These are phyloP conservation scores for Williopsis jadinii DNA, from an alignment of 1,139 yeast genomes.

Conservation along the genomic window DNA sequence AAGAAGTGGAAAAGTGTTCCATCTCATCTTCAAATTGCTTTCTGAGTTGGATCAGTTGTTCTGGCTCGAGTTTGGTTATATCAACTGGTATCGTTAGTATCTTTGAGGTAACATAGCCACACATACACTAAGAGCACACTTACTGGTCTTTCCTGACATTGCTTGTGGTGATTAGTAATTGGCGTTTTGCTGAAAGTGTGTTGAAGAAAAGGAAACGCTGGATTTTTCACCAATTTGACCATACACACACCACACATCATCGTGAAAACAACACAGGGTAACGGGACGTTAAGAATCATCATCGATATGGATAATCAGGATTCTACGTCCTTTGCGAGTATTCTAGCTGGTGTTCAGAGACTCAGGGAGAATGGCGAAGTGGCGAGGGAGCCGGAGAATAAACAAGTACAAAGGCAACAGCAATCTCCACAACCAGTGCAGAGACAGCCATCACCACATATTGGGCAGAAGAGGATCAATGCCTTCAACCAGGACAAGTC, in stretches of 20 bases:
- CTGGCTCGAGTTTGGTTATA: conserved; percentile 64
- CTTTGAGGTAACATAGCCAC: neutral
- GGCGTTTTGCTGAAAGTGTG: neutral
- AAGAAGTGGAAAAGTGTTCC: conserved; percentile 77
- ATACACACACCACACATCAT: too few relatives aligned
- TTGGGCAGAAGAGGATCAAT: conserved; percentile 10
- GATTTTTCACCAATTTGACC: too few relatives aligned
- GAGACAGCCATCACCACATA: conserved; percentile 1
- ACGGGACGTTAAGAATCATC: too few relatives aligned
- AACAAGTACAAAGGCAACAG: neutral
- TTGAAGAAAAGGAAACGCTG: too few relatives aligned
- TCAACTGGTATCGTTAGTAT: conserved; percentile 33
- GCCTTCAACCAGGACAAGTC: conserved; percentile 14
- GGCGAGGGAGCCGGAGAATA: conserved; percentile 1
- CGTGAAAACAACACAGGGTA: too few relatives aligned
- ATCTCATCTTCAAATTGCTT: conserved; percentile 81
- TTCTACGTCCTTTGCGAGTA: conserved; percentile 56
- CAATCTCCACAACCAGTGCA: neutral
- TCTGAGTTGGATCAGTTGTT: conserved; percentile 79
- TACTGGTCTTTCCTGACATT: conserved; percentile 11
- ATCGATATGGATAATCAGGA: conserved; percentile 25
- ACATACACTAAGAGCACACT: neutral
- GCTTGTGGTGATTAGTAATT: neutral
- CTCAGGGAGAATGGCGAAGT: conserved; percentile 24
- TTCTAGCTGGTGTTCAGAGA: conserved; percentile 53